Percentiles rank a stretch among this genome's conserved stretches.
Evolutionary conservation across 148 eudicot genomes (phyloP).

Genomic region (Selenicereus undatus): DNA sequence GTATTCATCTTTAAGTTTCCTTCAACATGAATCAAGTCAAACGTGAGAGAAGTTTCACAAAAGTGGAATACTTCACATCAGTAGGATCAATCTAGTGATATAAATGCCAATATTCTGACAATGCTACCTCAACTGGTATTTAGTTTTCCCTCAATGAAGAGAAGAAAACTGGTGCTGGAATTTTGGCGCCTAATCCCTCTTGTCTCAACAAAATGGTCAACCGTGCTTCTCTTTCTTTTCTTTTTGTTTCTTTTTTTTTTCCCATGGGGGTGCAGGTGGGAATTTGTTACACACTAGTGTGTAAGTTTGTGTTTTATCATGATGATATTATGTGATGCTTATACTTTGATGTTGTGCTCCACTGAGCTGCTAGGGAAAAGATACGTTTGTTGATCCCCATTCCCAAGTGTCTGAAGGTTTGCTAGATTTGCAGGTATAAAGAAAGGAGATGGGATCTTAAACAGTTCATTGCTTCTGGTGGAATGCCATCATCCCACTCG

Average conservation of each 20-base stretch:
- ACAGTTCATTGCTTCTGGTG: slow-evolving; percentile 88
- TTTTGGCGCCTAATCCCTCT: background rate
- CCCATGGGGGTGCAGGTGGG: background rate
- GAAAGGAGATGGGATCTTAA: slow-evolving; percentile 84
- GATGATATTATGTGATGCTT: background rate
- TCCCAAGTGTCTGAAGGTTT: slow-evolving; percentile 37
- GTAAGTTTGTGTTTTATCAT: background rate
- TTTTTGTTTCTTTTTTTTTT: background rate
- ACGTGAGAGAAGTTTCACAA: background rate
- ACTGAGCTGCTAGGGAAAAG: background rate
- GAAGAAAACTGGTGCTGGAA: background rate
- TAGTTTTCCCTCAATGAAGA: background rate
- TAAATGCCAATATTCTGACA: too few relatives aligned
- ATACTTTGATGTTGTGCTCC: background rate
- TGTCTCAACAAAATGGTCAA: background rate
- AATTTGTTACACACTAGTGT: background rate
- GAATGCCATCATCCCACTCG: slow-evolving; percentile 99
- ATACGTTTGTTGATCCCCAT: slow-evolving; percentile 14
- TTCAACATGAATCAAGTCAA: background rate
- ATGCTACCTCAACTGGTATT: too few relatives aligned
- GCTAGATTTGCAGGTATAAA: slow-evolving; percentile 74
- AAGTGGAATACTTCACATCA: background rate
- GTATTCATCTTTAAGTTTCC: background rate
- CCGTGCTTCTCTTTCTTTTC: background rate
- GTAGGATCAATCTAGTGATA: background rate